Percentiles rank a stretch among this genome's conserved stretches.
Conservation (phyloP, 768 basidiomycete genomes). For the Naganishia randhawae region DNA sequence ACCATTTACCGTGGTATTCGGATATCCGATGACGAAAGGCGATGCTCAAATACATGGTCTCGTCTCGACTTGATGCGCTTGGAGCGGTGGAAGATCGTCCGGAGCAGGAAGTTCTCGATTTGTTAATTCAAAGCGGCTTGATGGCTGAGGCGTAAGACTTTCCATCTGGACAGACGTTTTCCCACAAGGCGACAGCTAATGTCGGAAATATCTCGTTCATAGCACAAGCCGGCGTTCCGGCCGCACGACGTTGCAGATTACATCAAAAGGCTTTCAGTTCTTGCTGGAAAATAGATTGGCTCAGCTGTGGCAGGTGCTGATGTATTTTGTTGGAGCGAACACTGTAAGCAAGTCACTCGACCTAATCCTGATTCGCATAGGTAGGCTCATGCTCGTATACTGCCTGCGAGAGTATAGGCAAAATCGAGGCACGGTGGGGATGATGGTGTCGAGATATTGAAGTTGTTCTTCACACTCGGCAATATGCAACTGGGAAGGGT, state of each 20-base stretch:
- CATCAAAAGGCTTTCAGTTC: conserved; percentile 93
- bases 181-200: too few species aligned
- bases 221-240: conserved; percentile 24
- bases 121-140: conserved; percentile 77
- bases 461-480: conserved; percentile 93
- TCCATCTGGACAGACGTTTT: conserved; percentile 10
- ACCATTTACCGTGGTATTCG: too few species aligned
- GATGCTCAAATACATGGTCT: conserved; percentile 97
- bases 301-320: conserved; percentile 88
- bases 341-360: conserved; percentile 58
- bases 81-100: conserved; percentile 72
- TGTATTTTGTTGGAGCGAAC: conserved; percentile 81
- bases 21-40: conserved; percentile 70
- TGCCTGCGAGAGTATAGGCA: conserved; percentile 12
- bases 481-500: conserved; percentile 92
- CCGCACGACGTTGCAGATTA: conserved; percentile 57
- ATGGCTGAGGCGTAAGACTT: conserved; percentile 70
- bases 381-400: too few species aligned
- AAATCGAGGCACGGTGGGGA: conserved; percentile 69
- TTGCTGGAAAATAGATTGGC: conserved; percentile 88
- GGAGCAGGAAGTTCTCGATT: conserved; percentile 74
- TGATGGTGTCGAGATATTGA: conserved; percentile 88
- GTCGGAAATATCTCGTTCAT: conserved; percentile 24
- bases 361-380: too few species aligned
- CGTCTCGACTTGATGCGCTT: conserved; percentile 61